A percentile compares a stretch with the other conserved stretches of the same genome.
Evolutionary conservation across 2,329 filamentous ascomycete genomes (phyloP).

Genomic region (Verticillium klebahnii): DNA sequence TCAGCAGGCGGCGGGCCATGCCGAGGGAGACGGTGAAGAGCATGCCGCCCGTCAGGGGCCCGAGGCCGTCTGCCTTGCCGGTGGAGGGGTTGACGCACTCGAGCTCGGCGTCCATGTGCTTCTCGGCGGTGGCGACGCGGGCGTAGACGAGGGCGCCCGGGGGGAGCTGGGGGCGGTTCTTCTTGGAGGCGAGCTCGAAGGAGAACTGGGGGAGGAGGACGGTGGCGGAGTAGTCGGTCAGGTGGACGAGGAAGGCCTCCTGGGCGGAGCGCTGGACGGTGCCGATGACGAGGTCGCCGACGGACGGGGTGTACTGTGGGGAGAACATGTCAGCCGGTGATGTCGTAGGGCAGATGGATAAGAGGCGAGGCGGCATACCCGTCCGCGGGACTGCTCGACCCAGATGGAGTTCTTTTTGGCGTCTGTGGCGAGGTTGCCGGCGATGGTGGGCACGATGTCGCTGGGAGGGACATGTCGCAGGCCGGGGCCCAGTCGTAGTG

Average conservation of each 20-base stretch:
- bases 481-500: constrained; percentile 78
- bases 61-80: constrained; percentile 83
- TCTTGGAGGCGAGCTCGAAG: constrained; percentile 92
- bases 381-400: constrained; percentile 66
- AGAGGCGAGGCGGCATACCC: constrained; percentile 44
- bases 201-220: constrained; percentile 79
- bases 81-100: constrained; percentile 84
- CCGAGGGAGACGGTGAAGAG: constrained; percentile 74
- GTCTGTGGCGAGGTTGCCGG: constrained; percentile 64
- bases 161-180: constrained; percentile 76
- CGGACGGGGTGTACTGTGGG: constrained; percentile 67
- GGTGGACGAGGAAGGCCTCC: constrained; percentile 75
- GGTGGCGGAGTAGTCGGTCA: constrained; percentile 60
- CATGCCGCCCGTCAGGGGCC: constrained; percentile 81
- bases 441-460: constrained; percentile 64
- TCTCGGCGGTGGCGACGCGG: constrained; percentile 70
- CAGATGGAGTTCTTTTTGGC: constrained; percentile 71
- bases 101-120: constrained; percentile 83
- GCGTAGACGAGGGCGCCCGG: constrained; percentile 83
- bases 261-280: constrained; percentile 70
- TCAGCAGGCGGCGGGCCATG: constrained; percentile 76
- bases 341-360: constrained; percentile 7
- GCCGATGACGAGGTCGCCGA: constrained; percentile 85
- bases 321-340: constrained; percentile 20
- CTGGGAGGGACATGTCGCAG: constrained; percentile 77